Percentiles rank a stretch among this genome's conserved stretches.
phyloP scores from a whole-genome alignment of 1,284 basidiomycete genomes.

The Melampsora larici-populina region DNA sequence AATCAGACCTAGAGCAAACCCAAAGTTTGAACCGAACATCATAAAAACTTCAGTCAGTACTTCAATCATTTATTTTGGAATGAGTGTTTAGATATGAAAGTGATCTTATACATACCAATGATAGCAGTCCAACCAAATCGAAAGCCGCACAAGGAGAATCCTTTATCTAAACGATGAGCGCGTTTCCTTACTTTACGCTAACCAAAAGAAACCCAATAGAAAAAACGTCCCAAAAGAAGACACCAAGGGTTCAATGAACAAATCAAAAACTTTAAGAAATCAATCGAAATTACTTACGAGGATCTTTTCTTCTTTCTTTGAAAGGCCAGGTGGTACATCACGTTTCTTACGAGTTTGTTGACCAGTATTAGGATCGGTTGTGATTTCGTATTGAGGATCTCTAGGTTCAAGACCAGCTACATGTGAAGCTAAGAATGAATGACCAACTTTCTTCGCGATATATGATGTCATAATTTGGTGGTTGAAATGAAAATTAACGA shows the following conservation, averaged over 20 bases:
- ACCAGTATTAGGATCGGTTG: conserved; percentile 47
- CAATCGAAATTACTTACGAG: conserved; percentile 13
- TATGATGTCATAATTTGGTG: conserved; percentile 8
- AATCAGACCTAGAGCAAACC: conserved; percentile 47
- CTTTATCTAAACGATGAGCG: conserved; percentile 37
- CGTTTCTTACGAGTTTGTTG: conserved; percentile 52
- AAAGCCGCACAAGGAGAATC: conserved; percentile 50
- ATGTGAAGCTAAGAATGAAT: conserved; percentile 19
- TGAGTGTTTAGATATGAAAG: too few species aligned
- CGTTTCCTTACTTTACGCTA: conserved; percentile 34
- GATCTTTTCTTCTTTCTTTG: conserved; percentile 49
- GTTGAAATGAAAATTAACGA: background rate
- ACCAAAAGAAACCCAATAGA: background rate
- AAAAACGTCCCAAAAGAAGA: background rate
- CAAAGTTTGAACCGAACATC: background rate
- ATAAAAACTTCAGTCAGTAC: background rate
- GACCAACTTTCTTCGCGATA: conserved; percentile 32
- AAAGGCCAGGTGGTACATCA: conserved; percentile 51
- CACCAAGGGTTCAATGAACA: background rate
- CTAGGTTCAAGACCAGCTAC: conserved; percentile 39
- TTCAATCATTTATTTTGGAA: background rate
- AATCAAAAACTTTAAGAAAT: background rate
- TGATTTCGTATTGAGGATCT: conserved; percentile 53
- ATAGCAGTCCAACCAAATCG: conserved; percentile 52
- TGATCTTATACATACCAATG: conserved; percentile 14